Conservation (phyloP, 2,329 filamentous ascomycete genomes). For the Cladosporium austrohemisphaericum region DNA sequence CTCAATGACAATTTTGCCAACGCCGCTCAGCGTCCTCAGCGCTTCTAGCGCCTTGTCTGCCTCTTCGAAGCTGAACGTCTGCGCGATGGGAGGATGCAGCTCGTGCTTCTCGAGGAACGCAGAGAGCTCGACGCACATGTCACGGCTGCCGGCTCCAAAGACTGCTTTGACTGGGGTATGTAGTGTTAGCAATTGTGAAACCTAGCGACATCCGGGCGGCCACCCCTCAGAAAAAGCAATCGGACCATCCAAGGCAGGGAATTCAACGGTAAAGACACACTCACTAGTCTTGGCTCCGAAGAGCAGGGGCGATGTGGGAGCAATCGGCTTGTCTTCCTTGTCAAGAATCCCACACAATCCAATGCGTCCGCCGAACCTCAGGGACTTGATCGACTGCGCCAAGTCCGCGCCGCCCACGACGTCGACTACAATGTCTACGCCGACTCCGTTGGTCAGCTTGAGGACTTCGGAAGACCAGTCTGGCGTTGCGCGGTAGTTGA, state of each 20-base stretch:
- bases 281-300: conserved; percentile 22
- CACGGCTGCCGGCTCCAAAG: conserved; percentile 35
- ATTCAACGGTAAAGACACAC: neutral
- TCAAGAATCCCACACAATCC: conserved; percentile 31
- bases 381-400: conserved; percentile 36
- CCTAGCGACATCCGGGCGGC: too few species aligned
- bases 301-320: conserved; percentile 21
- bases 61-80: conserved; percentile 36
- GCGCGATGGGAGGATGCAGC: conserved; percentile 38
- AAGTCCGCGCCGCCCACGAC: conserved; percentile 47
- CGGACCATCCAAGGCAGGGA: neutral
- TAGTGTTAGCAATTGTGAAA: neutral
- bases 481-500: conserved; percentile 57
- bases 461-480: conserved; percentile 58
- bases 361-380: conserved; percentile 37
- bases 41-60: conserved; percentile 30
- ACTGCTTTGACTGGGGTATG: conserved; percentile 17
- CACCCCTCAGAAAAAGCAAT: neutral
- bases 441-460: conserved; percentile 37
- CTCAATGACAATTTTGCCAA: conserved; percentile 31
- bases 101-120: conserved; percentile 38
- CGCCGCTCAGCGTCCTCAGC: conserved; percentile 29
- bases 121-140: conserved; percentile 42
- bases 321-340: conserved; percentile 17
- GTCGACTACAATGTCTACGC: conserved; percentile 48